A percentile compares a stretch with the other conserved stretches of the same genome.
phyloP scores from a whole-genome alignment of 257 asterid species.

The Pogostemon cablin region DNA sequence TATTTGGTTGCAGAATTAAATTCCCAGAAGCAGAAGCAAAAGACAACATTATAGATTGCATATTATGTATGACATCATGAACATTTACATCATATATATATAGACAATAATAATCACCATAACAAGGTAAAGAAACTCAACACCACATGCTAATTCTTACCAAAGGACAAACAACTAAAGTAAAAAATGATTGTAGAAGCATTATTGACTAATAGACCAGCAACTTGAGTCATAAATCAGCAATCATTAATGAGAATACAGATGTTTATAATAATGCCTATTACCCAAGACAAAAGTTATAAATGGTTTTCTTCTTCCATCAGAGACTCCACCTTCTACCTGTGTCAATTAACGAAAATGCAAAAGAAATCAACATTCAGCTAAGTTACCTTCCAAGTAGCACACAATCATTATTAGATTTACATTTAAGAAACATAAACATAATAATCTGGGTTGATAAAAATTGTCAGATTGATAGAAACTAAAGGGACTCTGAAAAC shows the following conservation, averaged over 20 bases:
- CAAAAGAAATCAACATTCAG: constrained; percentile 23
- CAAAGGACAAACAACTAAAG: constrained; percentile 11
- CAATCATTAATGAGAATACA: constrained; percentile 20
- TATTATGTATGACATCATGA: not conserved
- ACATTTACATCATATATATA: no score
- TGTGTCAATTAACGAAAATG: constrained; percentile 42
- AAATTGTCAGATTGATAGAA: constrained; percentile 5
- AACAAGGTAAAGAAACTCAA: constrained; percentile 25
- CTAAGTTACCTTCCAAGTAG: not conserved
- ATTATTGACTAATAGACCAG: constrained; percentile 8
- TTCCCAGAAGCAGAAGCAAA: not conserved
- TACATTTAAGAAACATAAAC: not conserved
- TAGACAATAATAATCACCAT: not conserved
- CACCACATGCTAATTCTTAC: not conserved
- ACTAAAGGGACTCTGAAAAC: not conserved
- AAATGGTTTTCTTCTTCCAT: constrained; percentile 53
- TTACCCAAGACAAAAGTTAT: constrained; percentile 89
- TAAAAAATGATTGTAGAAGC: constrained; percentile 24
- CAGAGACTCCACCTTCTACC: constrained; percentile 63
- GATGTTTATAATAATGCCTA: constrained; percentile 27
- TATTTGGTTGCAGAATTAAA: not conserved
- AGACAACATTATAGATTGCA: not conserved
- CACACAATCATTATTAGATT: not conserved
- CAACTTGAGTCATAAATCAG: constrained; percentile 26
- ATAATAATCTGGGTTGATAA: constrained; percentile 5